Percentiles rank a stretch among this genome's conserved stretches.
Conservation (phyloP, 2,329 filamentous ascomycete species). For the Beauveria rudraprayagi region DNA sequence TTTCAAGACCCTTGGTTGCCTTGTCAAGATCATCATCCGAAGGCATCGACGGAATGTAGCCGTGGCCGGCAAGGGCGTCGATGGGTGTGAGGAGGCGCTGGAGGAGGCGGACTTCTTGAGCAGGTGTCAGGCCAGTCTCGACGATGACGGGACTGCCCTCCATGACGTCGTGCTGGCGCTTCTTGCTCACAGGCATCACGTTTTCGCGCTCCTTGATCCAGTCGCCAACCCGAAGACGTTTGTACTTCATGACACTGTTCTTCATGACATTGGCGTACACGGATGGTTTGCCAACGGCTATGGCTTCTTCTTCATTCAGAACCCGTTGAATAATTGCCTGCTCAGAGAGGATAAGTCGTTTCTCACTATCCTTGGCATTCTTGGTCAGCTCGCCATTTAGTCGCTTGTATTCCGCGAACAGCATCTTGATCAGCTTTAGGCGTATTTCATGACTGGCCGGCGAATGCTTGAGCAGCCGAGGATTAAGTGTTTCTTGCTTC, state of each 20-base stretch:
- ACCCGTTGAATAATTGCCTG: slow-evolving; percentile 61
- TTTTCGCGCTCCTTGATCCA: slow-evolving; percentile 58
- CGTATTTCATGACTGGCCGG: slow-evolving; percentile 51
- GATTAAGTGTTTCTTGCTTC: slow-evolving; percentile 53
- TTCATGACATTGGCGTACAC: slow-evolving; percentile 84
- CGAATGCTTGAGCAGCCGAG: slow-evolving; percentile 51
- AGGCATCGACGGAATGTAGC: slow-evolving; percentile 67
- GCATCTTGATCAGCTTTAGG: slow-evolving; percentile 48
- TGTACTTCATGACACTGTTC: slow-evolving; percentile 66
- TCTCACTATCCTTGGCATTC: slow-evolving; percentile 37
- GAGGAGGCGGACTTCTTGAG: slow-evolving; percentile 62
- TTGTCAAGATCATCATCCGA: slow-evolving; percentile 56
- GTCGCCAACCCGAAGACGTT: slow-evolving; percentile 61
- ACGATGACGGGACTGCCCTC: slow-evolving; percentile 42
- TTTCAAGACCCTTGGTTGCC: slow-evolving; percentile 56
- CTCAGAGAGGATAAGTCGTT: slow-evolving; percentile 46
- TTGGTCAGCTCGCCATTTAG: slow-evolving; percentile 57
- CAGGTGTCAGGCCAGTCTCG: slow-evolving; percentile 58
- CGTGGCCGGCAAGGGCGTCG: slow-evolving; percentile 53
- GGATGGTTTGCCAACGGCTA: slow-evolving; percentile 55
- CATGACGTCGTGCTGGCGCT: slow-evolving; percentile 23
- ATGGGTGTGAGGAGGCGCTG: slow-evolving; percentile 57
- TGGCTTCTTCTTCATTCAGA: slow-evolving; percentile 70
- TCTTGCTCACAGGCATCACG: slow-evolving; percentile 29
- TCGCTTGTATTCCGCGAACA: slow-evolving; percentile 54